Percentiles rank a stretch among this genome's conserved stretches.
phyloP scores from a whole-genome alignment of 495 filamentous ascomycete genomes.

The Aspergillus hancockii region DNA sequence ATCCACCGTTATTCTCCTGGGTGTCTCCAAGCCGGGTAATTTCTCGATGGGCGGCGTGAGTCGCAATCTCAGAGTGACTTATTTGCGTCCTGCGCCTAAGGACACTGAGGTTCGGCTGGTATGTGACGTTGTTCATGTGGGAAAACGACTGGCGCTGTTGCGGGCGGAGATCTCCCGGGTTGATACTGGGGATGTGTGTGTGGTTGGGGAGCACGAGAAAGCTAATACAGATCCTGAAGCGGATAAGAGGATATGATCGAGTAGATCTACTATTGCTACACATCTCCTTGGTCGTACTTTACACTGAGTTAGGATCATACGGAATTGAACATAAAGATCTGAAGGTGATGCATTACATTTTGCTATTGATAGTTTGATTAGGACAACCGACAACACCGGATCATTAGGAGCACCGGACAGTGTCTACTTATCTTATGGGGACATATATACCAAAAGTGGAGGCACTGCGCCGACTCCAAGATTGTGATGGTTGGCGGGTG shows the following conservation, averaged over 20 bases:
- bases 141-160: slow-evolving; percentile 53
- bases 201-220: slow-evolving; percentile 71
- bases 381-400: background rate
- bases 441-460: slow-evolving; percentile 1
- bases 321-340: background rate
- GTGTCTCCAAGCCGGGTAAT: slow-evolving; percentile 58
- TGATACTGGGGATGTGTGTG: slow-evolving; percentile 54
- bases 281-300: background rate
- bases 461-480: slow-evolving; percentile 13
- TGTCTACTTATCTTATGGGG: slow-evolving; percentile 2
- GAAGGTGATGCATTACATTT: background rate
- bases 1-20: slow-evolving; percentile 59
- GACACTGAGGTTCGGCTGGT: slow-evolving; percentile 54
- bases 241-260: slow-evolving; percentile 26
- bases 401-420: background rate
- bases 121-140: slow-evolving; percentile 64
- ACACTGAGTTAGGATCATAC: background rate
- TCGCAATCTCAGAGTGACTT: slow-evolving; percentile 67
- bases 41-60: slow-evolving; percentile 66
- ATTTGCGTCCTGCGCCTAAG: slow-evolving; percentile 59
- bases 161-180: slow-evolving; percentile 41
- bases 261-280: too few species aligned
- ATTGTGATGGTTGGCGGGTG: slow-evolving; percentile 11
- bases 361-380: background rate
- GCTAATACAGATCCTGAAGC: slow-evolving; percentile 58